Conservation (phyloP, 345 rosid genomes). For the Syzygium jambos region DNA sequence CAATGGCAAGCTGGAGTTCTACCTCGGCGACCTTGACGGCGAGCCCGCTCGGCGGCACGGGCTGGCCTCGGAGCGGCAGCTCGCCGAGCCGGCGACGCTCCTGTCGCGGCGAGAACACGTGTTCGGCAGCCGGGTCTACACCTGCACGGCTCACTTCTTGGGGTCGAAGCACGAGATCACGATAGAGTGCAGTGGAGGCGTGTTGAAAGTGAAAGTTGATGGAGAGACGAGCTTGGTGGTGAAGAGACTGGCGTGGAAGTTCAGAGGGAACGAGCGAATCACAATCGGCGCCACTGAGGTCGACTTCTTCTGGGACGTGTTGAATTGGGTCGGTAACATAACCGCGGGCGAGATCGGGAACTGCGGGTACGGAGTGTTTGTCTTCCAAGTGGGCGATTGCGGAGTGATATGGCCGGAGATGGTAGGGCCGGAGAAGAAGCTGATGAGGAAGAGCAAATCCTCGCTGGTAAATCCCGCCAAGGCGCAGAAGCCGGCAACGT, state of each 20-base stretch:
- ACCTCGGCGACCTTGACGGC: slow-evolving; percentile 33
- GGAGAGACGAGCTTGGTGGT: slow-evolving; percentile 32
- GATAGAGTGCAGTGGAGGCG: slow-evolving; percentile 34
- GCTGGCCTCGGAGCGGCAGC: neutral
- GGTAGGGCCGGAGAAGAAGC: slow-evolving; percentile 46
- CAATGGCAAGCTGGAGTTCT: slow-evolving; percentile 32
- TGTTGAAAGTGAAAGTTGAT: slow-evolving; percentile 33
- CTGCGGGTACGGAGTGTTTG: slow-evolving; percentile 38
- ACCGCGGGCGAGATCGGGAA: neutral
- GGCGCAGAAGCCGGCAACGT: neutral
- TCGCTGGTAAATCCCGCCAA: slow-evolving; percentile 4
- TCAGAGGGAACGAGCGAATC: slow-evolving; percentile 46
- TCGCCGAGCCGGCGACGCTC: slow-evolving; percentile 5
- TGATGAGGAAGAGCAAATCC: slow-evolving; percentile 41
- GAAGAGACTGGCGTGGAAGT: slow-evolving; percentile 45
- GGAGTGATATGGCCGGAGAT: slow-evolving; percentile 58
- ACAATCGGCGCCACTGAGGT: slow-evolving; percentile 30
- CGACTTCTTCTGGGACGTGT: slow-evolving; percentile 49
- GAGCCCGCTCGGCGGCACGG: slow-evolving; percentile 16
- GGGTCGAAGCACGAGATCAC: slow-evolving; percentile 41
- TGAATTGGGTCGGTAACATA: slow-evolving; percentile 31
- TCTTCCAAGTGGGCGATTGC: slow-evolving; percentile 50
- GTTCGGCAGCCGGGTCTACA: slow-evolving; percentile 31
- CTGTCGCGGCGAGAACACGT: slow-evolving; percentile 44
- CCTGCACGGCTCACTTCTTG: slow-evolving; percentile 28